These are phyloP conservation scores for Colletotrichum echinochloae DNA, from an alignment of 2,329 filamentous ascomycete genomes.

Conservation along the genomic window DNA sequence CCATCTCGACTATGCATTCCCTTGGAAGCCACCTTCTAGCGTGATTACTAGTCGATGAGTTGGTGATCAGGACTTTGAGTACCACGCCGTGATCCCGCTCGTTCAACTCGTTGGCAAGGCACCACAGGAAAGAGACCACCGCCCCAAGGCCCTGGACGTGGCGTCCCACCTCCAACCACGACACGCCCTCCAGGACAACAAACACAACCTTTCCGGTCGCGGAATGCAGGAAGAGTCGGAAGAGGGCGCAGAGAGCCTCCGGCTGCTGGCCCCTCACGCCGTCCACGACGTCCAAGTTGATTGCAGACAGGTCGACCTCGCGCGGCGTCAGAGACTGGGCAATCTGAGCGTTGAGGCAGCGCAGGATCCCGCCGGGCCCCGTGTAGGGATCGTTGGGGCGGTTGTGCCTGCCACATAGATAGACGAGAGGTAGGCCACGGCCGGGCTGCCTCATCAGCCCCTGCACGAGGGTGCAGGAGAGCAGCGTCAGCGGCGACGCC, in stretches of 20 bases:
- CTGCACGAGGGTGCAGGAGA: constrained; percentile 15
- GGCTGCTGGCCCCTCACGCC: constrained; percentile 1
- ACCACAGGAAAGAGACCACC: not conserved
- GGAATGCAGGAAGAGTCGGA: not conserved
- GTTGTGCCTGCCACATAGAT: constrained; percentile 23
- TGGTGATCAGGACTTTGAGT: constrained; percentile 14
- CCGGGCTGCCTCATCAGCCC: not conserved
- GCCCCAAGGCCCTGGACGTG: not conserved
- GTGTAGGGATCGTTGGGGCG: not conserved
- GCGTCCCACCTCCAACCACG: constrained; percentile 3
- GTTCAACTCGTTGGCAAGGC: constrained; percentile 13
- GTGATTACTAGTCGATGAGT: constrained; percentile 11
- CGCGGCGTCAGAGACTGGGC: not conserved
- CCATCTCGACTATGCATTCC: constrained; percentile 12
- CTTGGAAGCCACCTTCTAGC: not conserved
- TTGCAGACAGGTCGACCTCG: constrained; percentile 19
- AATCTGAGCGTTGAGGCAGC: constrained; percentile 14
- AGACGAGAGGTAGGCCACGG: constrained; percentile 3
- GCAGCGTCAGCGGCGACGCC: constrained; percentile 8
- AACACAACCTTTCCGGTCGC: constrained; percentile 5
- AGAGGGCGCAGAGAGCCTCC: not conserved
- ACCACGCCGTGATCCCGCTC: not conserved
- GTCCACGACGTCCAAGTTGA: constrained; percentile 11
- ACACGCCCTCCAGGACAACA: constrained; percentile 12
- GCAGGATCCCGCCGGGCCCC: constrained; percentile 1